These are phyloP conservation scores for Geotrichum australiense DNA, from an alignment of 1,139 yeast species.

Conservation along the genomic window DNA sequence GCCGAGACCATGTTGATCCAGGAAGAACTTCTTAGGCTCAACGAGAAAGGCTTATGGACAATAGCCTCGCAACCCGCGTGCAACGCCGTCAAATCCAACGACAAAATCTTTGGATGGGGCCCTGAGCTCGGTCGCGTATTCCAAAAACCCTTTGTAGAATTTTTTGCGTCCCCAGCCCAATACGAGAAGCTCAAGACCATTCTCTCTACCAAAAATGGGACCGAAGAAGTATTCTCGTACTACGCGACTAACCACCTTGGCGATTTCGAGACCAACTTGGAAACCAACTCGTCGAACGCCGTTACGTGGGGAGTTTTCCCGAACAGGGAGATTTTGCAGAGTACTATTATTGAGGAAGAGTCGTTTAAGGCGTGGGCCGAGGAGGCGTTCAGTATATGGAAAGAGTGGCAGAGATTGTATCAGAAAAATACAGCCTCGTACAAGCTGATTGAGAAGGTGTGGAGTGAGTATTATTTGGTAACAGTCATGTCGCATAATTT, in stretches of 20 bases:
- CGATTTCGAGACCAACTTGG: constrained; percentile 54
- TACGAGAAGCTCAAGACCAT: constrained; percentile 51
- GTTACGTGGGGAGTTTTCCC: constrained; percentile 98
- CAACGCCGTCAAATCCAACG: constrained; percentile 61
- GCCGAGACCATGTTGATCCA: constrained; percentile 91
- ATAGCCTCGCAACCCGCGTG: constrained; percentile 95
- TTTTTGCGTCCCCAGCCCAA: constrained; percentile 61
- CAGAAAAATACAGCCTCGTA: constrained; percentile 49
- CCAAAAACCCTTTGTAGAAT: constrained; percentile 91
- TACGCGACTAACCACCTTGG: constrained; percentile 61
- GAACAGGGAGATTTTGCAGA: constrained; percentile 74
- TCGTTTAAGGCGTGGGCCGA: constrained; percentile 91
- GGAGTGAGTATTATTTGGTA: constrained; percentile 62
- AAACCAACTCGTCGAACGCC: constrained; percentile 51
- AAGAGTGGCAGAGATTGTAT: constrained; percentile 85
- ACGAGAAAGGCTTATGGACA: constrained; percentile 71
- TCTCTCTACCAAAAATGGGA: constrained; percentile 41
- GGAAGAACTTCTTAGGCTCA: constrained; percentile 76
- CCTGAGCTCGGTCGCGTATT: constrained; percentile 84
- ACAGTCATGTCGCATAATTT: constrained; percentile 84
- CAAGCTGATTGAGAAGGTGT: constrained; percentile 58
- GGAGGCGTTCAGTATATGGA: constrained; percentile 87
- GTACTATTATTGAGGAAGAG: constrained; percentile 81
- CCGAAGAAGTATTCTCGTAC: constrained; percentile 44
- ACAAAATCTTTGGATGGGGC: constrained; percentile 94